Evolutionary conservation across 2,329 filamentous ascomycete genomes (phyloP), one percentile per base, ranked within the genome.

Genomic region (Botrytis porri): DNA sequence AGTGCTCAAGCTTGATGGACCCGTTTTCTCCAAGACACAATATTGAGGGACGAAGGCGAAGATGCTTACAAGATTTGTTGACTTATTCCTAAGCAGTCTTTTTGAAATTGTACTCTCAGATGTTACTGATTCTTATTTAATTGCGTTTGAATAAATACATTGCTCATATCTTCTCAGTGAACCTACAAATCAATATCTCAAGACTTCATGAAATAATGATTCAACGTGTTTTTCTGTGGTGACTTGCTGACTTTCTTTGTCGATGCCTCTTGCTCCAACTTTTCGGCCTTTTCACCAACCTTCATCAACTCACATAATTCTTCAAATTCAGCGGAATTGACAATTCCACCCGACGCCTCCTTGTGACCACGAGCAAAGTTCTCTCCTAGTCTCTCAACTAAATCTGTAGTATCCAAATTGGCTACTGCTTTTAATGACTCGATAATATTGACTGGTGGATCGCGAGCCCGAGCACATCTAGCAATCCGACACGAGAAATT

Each of bases 401-500:
- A 74, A 71, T 77, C 77, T 7, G 81, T 84, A 45, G 81, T 78
- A 48, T 83, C 82, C 18, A 81, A 80, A 51, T 82, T 82, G 43
- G 87, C 89, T 61, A 88, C 85, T 2, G 80, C 83, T 76, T 85
- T 84, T 39, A 92, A 77, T 2, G 84, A 85, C 76, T 87, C 84
- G 70, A 92, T 91, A 71, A 92, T 90, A 73, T 92, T 87, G 16
- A 92, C 87, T 1, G 88, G 86, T 4, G 85, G 84, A 25, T 88
- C 85, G 41, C 84, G 82, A 25, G 81, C 83, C 73, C 86, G 82
- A 2, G 89, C 89, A 73, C 85, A 86, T 64, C 86, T 83, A 0
- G 90, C 85, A 10, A 92, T 82, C 2, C 90, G 86, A 75, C 90
- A 92, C 1, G 88, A 90, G 81, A 92, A 92, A 77, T 91, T 90